Base-by-base conservation (phyloP, 1,139 yeast genomes). In the Hyphopichia khmerensis region DNA sequence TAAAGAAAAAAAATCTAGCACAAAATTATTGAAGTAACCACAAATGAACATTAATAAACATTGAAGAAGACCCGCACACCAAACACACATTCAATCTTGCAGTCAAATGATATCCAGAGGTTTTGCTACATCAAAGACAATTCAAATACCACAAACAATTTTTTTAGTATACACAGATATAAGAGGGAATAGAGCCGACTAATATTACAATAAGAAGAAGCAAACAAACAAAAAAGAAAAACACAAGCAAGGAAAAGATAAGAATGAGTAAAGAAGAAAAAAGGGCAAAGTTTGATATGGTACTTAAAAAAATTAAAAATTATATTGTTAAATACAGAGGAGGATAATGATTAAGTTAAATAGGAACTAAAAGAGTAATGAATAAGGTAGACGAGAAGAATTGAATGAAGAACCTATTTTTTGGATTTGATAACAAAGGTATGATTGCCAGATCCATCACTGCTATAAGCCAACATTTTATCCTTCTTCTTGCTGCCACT, bases 371-470 rank as follows among this genome's bases (percentile, higher is more conserved):
- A 21, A 21, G 5, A 21, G 24, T 21, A n/a, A n/a, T n/a, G n/a
- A n/a, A n/a, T n/a, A n/a, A n/a, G n/a, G n/a, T n/a, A n/a, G n/a
- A n/a, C n/a, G n/a, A n/a, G n/a, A n/a, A n/a, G n/a, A n/a, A n/a
- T n/a, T n/a, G n/a, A 26, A 26, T 7, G 29, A 26, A 26, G 29
- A 11, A 6, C 10, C 32, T 29, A 29, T 45, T 64, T 65, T 54
- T 70, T 72, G 21, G 60, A 51, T 46, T 69, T 71, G 43, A 71
- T 67, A 42, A 60, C 65, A 52, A 72, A 72, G 15, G 70, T 62
- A 49, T 66, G 72, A 46, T 64, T 67, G 7, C 75, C 75, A 24
- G 74, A 60, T 16, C 70, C 72, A 54, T 72, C 77, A 53, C 60
- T 71, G 31, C 71, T 61, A 51, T 69, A 72, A 17, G 77, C 75